Evolutionary conservation across 352 stramenopile genomes (phyloP).

Genomic region (Globisporangium abappressorium): DNA sequence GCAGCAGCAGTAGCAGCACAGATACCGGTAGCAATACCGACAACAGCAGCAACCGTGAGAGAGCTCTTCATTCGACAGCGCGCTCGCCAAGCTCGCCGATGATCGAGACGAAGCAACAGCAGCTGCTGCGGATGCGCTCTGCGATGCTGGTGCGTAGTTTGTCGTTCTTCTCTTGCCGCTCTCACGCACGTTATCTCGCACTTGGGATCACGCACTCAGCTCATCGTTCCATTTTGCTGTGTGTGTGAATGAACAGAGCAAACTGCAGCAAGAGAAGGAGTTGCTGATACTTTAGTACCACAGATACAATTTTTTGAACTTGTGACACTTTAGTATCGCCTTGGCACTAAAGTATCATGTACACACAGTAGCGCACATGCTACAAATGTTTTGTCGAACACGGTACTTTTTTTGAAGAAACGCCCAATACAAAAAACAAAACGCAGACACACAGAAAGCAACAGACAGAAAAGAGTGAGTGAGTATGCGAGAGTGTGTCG

Average conservation of each 20-base stretch:
- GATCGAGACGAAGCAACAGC: constrained; percentile 49
- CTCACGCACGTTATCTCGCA: neutral
- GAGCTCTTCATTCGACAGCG: neutral
- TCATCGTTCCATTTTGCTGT: neutral
- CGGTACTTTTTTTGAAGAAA: neutral
- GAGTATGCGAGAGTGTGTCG: neutral
- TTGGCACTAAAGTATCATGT: no score
- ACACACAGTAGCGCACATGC: neutral
- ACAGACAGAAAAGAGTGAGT: neutral
- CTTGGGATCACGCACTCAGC: neutral
- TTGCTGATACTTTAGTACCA: neutral
- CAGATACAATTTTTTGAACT: neutral
- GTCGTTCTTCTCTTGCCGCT: neutral
- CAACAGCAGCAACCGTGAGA: neutral
- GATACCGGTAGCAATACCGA: neutral
- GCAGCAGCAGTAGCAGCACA: neutral
- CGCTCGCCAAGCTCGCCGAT: constrained; percentile 11
- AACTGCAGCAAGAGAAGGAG: neutral
- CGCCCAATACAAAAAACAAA: neutral
- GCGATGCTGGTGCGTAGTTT: constrained; percentile 39
- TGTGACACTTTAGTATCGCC: neutral
- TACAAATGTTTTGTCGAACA: neutral
- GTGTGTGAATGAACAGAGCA: neutral
- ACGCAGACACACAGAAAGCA: neutral
- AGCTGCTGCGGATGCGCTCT: constrained; percentile 40